Base-by-base conservation (phyloP, 2,329 filamentous ascomycete species). In the Ophiostoma novo-ulmi region DNA sequence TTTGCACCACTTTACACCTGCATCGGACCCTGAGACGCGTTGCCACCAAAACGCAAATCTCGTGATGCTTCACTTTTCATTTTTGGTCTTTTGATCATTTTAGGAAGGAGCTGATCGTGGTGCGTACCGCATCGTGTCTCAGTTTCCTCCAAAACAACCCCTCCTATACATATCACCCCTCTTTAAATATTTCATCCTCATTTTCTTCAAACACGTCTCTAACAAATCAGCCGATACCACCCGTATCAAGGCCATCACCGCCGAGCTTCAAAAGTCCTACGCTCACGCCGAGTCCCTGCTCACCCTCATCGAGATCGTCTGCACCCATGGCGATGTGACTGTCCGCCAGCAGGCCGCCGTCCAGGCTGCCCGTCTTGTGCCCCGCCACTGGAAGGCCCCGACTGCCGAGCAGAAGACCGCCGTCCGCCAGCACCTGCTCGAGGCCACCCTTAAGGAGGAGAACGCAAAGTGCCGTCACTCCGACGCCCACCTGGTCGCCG, bases 331-430 rank as follows among this genome's bases (percentile, higher is more conserved):
- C 72, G 85, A 89, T 77, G 79, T 86, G 66, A 87, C 89, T 75
- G 85, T 97, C 70, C 91, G 93, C 77, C 95, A 98, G 84, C 87
- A 97, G 75, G 93, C 95, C 69, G 92, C 94, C 69, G 93, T 98
- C 74, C 94, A 98, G 85, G 91, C 91, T 39, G 85, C 93, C 73
- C 90, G 93, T 77, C 85, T 97, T 65, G 91, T 95, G 55, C 81
- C 85, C 75, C 96, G 92, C 84, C 94, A 96, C 83, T 99, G 95
- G 95, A 82, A 87, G 72, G 85, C 87, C 73, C 85, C 96, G 14
- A 82, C 89, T 52, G 85, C 85, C 70, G 87, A 89, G 74, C 89
- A 97, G 83, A 97, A 97, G 82, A 85, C 87, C 71, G 85, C 90
- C 73, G 90, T 96, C 69, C 89, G 94, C 75, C 88, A 92, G 77